Conservation (phyloP, 2,329 filamentous ascomycete genomes). For the Aspergillus pseudoterreus region DNA sequence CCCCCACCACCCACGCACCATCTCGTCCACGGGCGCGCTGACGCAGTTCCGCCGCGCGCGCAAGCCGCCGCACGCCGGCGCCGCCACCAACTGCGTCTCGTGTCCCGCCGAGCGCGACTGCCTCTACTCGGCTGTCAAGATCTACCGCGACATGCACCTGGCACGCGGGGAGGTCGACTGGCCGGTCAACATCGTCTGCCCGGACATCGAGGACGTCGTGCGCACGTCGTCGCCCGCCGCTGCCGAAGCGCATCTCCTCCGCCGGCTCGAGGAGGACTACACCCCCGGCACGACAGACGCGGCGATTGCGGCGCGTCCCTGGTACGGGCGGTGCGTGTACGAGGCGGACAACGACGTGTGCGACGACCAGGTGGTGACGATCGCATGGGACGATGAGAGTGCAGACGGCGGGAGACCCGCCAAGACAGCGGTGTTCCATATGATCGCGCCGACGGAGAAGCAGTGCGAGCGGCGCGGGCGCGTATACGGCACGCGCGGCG, state of each 20-base stretch:
- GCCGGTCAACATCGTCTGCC: constrained; percentile 86
- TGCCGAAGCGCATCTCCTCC: constrained; percentile 51
- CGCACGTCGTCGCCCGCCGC: constrained; percentile 15
- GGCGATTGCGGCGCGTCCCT: constrained; percentile 50
- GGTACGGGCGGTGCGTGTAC: constrained; percentile 95
- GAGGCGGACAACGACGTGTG: constrained; percentile 90
- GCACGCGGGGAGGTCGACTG: constrained; percentile 66
- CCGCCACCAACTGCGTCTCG: constrained; percentile 79
- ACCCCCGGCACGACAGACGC: constrained; percentile 51
- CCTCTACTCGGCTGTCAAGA: constrained; percentile 78
- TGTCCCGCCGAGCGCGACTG: constrained; percentile 74
- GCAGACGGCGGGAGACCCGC: constrained; percentile 43
- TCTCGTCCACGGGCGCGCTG: constrained; percentile 73
- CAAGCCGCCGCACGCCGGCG: constrained; percentile 71
- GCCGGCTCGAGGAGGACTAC: constrained; percentile 53
- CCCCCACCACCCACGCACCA: constrained; percentile 69
- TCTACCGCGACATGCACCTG: constrained; percentile 71
- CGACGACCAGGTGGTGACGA: constrained; percentile 86
- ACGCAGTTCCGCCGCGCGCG: constrained; percentile 72
- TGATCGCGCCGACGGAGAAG: constrained; percentile 85
- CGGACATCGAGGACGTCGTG: constrained; percentile 80
- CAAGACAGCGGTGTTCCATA: constrained; percentile 88
- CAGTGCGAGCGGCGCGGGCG: constrained; percentile 82
- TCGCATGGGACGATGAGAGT: constrained; percentile 75
- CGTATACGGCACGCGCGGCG: constrained; percentile 81